Evolutionary conservation across 2,329 filamentous ascomycete species (phyloP), one percentile per base, ranked within the genome.

Genomic region (Celoporthe dispersa): DNA sequence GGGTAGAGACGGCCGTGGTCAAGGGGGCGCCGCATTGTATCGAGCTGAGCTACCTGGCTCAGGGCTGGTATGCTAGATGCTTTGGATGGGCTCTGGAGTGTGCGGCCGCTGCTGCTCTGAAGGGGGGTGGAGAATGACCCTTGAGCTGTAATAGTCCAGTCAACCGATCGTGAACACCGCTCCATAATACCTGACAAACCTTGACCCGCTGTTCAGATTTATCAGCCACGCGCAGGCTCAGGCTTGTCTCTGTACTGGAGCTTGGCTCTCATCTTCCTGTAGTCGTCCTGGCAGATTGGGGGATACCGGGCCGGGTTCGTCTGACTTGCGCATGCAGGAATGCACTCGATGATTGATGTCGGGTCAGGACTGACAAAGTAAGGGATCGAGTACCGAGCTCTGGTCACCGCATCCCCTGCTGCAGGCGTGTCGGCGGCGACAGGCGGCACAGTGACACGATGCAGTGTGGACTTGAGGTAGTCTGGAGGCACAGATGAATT

Each of bases 321-420:
- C 33, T 78, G 78, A n/a, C 78, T 78, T 7, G 78, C 78, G 73
- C 83, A 86, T 14, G 81, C 81, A 0, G 82, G 79, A 51, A 88
- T 79, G 71, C 84, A 86, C 73, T 87, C 83, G 68, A 89, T 85
- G 19, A 85, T 73, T 1, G 83, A 79, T 55, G 82, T 79, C 0
- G 82, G 79, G 72, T 87, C 83, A 0, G 86, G 84, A 7, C 80
- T 78, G 48, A 88, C 80, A 71, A 89, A 89, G 74, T 88, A 89
- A 0, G 87, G 86, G 67, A 89, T 89, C 3, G 87, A 89, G 70
- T 86, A 88, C 14, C 86, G 79, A 16, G 84, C 79, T 28, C 64
- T 66, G 2, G 71, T 72, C 64, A 72, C 37, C 7, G 41, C 41
- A n/a, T 62, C 67, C 12, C 28, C 53, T 11, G 61, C 69, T 98